Evolutionary conservation across 78 protist genomes (phyloP), one percentile per base, ranked within the genome.

Genomic region (Bigelowiella natans): DNA sequence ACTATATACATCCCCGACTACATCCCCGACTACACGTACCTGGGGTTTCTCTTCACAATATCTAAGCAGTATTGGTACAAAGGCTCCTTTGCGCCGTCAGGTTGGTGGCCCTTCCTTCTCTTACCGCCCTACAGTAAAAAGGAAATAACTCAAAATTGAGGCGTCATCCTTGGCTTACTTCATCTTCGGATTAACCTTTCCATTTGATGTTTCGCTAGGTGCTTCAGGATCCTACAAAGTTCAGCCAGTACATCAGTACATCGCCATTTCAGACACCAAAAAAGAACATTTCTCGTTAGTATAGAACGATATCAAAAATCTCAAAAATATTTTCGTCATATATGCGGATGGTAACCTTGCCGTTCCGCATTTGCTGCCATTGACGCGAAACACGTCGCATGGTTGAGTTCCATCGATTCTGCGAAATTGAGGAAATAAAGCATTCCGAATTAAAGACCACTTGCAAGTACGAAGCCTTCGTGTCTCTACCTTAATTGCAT

Each of bases 401-500:
- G 86, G 38, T 83, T 2, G 86, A 83, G 86, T 83, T 83, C 86
- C 86, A 83, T 31, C 86, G 86, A 28, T 83, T 83, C 86, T 83
- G 86, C 86, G 31, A 30, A 51, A 11, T 28, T 51, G 18, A 18
- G 2, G 28, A 83, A 28, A 83, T 83, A 11, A 51, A 18, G 73
- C 73, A 26, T 7, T 51, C 73, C 7, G 73, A 51, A 26, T 18
- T 51, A 51, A 7, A 7, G n/a, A n/a, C n/a, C n/a, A n/a, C n/a
- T n/a, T n/a, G n/a, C n/a, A n/a, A n/a, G n/a, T n/a, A n/a, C n/a
- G n/a, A n/a, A n/a, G n/a, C n/a, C n/a, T n/a, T n/a, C n/a, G n/a
- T n/a, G n/a, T n/a, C 18, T 51, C 73, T 28, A 83, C 86, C 83
- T 97, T 97, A 64, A 97, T 93, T 0, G 95, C 96, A 85, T 97